A percentile compares a stretch with the other conserved stretches of the same genome.
Evolutionary conservation across 106 monocot species (phyloP).

Genomic region (Gastrodia elata): DNA sequence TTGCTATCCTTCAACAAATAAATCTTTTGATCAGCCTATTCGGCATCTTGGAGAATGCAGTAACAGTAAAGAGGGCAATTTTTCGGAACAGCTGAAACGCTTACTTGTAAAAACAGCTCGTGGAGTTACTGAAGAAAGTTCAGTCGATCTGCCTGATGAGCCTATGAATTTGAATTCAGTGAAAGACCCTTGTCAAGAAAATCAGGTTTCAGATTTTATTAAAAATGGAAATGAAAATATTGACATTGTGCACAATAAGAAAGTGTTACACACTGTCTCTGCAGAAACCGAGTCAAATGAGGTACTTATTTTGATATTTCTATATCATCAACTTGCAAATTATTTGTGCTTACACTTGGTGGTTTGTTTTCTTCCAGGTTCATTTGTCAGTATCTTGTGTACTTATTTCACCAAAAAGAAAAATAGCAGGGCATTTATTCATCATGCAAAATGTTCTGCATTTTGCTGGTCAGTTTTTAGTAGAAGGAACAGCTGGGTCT

Average conservation of each 20-base stretch:
- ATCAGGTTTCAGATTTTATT: conserved; percentile 13
- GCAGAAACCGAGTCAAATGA: conserved; percentile 49
- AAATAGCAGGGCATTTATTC: conserved; percentile 69
- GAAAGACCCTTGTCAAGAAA: conserved; percentile 24
- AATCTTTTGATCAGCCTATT: conserved; percentile 23
- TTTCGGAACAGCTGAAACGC: conserved; percentile 81
- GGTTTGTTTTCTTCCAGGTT: conserved; percentile 52
- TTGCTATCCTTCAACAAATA: conserved; percentile 59
- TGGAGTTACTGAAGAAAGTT: conserved; percentile 56
- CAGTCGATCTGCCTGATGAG: conserved; percentile 40
- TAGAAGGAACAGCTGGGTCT: conserved; percentile 87
- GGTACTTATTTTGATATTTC: conserved; percentile 29
- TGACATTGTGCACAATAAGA: conserved; percentile 33
- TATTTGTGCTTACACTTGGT: background rate
- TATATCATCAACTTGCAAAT: background rate
- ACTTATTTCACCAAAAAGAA: conserved; percentile 81
- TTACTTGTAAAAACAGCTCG: conserved; percentile 79
- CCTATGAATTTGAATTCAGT: conserved; percentile 9
- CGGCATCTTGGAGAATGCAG: conserved; percentile 12
- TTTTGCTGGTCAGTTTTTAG: conserved; percentile 80
- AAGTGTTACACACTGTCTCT: conserved; percentile 22
- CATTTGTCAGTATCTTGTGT: conserved; percentile 62
- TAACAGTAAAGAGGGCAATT: conserved; percentile 12
- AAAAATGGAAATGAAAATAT: conserved; percentile 23
- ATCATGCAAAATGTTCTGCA: conserved; percentile 60